Evolutionary conservation across 768 basidiomycete genomes (phyloP), one percentile per base, ranked within the genome.

Genomic region (Scleroderma citrinum): DNA sequence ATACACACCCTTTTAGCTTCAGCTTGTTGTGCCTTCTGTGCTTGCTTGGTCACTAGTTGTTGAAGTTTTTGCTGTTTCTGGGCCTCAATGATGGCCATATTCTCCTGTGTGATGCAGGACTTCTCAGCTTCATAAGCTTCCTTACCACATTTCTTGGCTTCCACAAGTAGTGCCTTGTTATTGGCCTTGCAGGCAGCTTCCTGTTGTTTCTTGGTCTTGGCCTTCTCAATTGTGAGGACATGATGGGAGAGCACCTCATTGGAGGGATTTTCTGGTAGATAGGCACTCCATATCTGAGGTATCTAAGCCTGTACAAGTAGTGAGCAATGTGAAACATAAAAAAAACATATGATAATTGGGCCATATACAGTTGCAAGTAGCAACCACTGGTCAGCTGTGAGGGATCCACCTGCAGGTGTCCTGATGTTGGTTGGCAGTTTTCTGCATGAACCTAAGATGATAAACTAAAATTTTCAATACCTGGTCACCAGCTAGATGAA

Each of bases 311-410:
- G n/a, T n/a, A n/a, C 14, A 44, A 47, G 34, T 43, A 23, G 19
- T 19, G 16, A 38, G n/a, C 14, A 7, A 23, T 26, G 14, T 5
- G 31, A 19, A 11, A 32, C 19, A 20, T n/a, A 7, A 29, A 13
- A 26, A 16, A 31, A 36, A 57, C 63, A 31, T 50, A 69, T 64
- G 0, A 57, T 51, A 2, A 69, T 47, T 0, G 69, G 69, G 0
- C 60, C 62, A 20, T 66, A 54, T 16, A 68, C 54, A 0, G 59
- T 65, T 0, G 58, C 57, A 1, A 67, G 51, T 8, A 67, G 32
- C 0, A 62, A 51, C 71, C 69, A 66, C 36, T 68, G 62, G 44
- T 71, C 69, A 0, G 67, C 69, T 5, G 63, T 68, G 1, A 69
- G 51, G 2, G 62, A 67, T 3, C 69, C 67, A 31, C 69, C 66